Percentiles rank a stretch among this genome's conserved stretches.
phyloP scores from a whole-genome alignment of 2,329 filamentous ascomycete species.

The Colletotrichum gloeosporioides region DNA sequence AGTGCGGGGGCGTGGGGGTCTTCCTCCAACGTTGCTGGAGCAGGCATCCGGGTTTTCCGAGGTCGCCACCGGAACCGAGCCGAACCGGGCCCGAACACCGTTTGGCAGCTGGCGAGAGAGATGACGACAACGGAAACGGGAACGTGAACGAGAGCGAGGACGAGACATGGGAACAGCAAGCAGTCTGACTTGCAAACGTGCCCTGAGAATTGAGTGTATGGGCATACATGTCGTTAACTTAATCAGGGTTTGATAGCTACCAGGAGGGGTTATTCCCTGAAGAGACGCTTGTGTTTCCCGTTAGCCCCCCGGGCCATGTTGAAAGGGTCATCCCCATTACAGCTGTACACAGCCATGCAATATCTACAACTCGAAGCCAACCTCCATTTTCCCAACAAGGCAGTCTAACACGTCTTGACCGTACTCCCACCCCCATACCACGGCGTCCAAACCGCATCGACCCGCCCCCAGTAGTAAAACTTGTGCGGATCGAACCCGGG shows the following conservation, averaged over 20 bases:
- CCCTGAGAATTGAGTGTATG: not conserved
- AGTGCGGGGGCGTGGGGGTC: not conserved
- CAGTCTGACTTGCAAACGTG: not conserved
- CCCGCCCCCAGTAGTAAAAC: not conserved
- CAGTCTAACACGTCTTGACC: not conserved
- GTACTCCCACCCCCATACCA: not conserved
- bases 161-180: not conserved
- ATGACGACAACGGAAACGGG: not conserved
- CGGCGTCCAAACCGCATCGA: not conserved
- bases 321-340: not conserved
- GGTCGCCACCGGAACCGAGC: not conserved
- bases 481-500: not conserved
- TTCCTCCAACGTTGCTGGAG: not conserved
- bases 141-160: not conserved
- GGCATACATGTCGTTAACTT: fast-evolving
- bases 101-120: not conserved
- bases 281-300: not conserved
- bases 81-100: not conserved
- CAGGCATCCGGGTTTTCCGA: not conserved
- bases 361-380: not conserved
- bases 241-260: not conserved
- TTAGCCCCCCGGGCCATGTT: not conserved
- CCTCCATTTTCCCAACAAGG: fast-evolving
- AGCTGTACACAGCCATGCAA: not conserved
- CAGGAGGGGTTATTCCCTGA: not conserved